These are phyloP conservation scores for Ananas comosus DNA, from an alignment of 176 grass and related monocot genomes.

Conservation along the genomic window DNA sequence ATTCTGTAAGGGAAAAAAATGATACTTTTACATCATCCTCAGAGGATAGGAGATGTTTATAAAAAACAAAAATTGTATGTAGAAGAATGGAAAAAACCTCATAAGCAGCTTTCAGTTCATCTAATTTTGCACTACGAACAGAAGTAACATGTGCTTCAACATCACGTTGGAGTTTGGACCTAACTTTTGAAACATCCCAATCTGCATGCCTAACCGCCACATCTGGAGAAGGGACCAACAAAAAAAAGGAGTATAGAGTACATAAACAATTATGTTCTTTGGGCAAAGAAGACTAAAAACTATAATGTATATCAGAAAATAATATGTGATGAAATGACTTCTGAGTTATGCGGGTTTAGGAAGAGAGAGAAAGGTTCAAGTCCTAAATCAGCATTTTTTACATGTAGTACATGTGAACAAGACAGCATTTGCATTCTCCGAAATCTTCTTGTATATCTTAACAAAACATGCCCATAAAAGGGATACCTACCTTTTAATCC, in stretches of 20 bases:
- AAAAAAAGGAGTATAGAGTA: neutral
- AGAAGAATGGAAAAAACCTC: conserved; percentile 40
- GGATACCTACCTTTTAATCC: conserved; percentile 39
- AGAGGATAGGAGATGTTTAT: neutral
- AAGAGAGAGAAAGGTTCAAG: too few relatives aligned
- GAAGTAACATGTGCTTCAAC: conserved; percentile 45
- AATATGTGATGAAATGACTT: too few relatives aligned
- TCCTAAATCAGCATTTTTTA: too few relatives aligned
- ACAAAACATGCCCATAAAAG: neutral
- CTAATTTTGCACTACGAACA: conserved; percentile 38
- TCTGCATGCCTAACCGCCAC: conserved; percentile 39
- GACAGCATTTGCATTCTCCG: too few relatives aligned
- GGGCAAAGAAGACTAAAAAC: too few relatives aligned
- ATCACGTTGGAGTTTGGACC: conserved; percentile 44
- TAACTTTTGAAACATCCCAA: conserved; percentile 51
- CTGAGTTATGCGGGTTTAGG: too few relatives aligned
- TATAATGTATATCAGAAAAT: too few relatives aligned
- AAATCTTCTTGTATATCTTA: too few relatives aligned
- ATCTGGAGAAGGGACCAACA: conserved; percentile 29
- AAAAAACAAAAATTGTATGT: neutral
- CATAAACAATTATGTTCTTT: neutral
- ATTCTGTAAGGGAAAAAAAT: conserved; percentile 31
- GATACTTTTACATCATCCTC: neutral
- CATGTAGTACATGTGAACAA: too few relatives aligned
- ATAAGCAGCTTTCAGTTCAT: conserved; percentile 55